Conservation (phyloP, 1,139 yeast species). For the Candida mesenterica region DNA sequence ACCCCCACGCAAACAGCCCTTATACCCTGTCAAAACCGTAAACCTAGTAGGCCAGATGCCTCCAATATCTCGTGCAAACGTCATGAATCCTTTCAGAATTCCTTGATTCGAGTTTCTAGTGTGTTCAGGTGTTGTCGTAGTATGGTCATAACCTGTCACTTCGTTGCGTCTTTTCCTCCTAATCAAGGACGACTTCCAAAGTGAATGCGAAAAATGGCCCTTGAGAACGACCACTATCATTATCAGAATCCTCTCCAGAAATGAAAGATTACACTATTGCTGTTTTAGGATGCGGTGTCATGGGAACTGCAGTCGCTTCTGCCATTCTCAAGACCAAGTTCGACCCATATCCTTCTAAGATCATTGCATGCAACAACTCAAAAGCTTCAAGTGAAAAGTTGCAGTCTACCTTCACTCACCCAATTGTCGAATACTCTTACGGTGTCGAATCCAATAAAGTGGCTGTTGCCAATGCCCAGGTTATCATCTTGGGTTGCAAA, state of each 20-base stretch:
- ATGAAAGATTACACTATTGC: conserved; percentile 63
- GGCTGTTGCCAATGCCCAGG: conserved; percentile 63
- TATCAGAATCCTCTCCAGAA: background rate
- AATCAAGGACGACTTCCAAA: too few relatives aligned
- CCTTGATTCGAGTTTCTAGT: too few relatives aligned
- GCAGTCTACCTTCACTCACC: conserved; percentile 40
- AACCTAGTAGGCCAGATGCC: too few relatives aligned
- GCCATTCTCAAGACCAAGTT: conserved; percentile 59
- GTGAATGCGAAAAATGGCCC: too few relatives aligned
- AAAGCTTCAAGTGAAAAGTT: conserved; percentile 47
- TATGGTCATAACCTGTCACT: too few relatives aligned
- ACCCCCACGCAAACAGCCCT: too few relatives aligned
- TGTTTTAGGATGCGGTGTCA: conserved; percentile 89
- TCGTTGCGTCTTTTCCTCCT: too few relatives aligned
- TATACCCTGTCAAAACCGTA: too few relatives aligned
- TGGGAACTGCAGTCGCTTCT: conserved; percentile 93
- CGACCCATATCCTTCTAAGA: conserved; percentile 63
- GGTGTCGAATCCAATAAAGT: conserved; percentile 50
- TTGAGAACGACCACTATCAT: too few relatives aligned
- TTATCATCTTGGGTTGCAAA: conserved; percentile 80
- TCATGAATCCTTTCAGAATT: too few relatives aligned
- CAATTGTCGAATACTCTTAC: conserved; percentile 53
- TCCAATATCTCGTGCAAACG: too few relatives aligned
- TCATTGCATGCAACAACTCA: conserved; percentile 73
- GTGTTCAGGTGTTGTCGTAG: too few relatives aligned